Evolutionary conservation across 2,329 filamentous ascomycete species (phyloP).

Genomic region (Talaromyces albobiverticillius): DNA sequence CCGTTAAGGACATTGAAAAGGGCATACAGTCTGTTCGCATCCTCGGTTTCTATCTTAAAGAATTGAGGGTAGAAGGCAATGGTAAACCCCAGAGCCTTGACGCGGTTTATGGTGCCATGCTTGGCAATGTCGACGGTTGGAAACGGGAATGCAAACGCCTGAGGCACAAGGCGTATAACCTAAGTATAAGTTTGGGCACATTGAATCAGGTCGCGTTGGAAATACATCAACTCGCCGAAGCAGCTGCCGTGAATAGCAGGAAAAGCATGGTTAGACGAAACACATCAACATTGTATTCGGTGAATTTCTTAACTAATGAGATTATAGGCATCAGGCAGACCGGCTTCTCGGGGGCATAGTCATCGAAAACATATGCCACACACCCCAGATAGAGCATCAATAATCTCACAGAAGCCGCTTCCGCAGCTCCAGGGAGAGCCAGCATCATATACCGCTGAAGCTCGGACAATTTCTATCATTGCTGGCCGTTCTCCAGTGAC

Average conservation of each 20-base stretch:
- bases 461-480: neutral
- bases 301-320: conserved; percentile 51
- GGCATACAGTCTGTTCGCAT: conserved; percentile 73
- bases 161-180: conserved; percentile 66
- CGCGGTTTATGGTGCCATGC: conserved; percentile 84
- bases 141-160: conserved; percentile 74
- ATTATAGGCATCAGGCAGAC: neutral
- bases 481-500: conserved; percentile 1
- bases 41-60: conserved; percentile 70
- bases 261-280: conserved; percentile 51
- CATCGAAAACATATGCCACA: neutral
- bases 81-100: conserved; percentile 59
- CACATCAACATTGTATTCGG: neutral
- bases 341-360: neutral
- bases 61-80: conserved; percentile 61
- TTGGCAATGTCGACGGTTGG: conserved; percentile 90
- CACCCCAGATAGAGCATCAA: neutral
- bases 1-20: conserved; percentile 73
- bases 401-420: neutral
- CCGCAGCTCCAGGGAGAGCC: neutral
- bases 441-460: neutral
- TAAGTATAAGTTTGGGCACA: conserved; percentile 68
- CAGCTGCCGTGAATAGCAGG: conserved; percentile 63
- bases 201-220: conserved; percentile 76
- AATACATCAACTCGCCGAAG: conserved; percentile 80